phyloP scores from a whole-genome alignment of 2,329 filamentous ascomycete genomes.

The Talaromyces albobiverticillius region DNA sequence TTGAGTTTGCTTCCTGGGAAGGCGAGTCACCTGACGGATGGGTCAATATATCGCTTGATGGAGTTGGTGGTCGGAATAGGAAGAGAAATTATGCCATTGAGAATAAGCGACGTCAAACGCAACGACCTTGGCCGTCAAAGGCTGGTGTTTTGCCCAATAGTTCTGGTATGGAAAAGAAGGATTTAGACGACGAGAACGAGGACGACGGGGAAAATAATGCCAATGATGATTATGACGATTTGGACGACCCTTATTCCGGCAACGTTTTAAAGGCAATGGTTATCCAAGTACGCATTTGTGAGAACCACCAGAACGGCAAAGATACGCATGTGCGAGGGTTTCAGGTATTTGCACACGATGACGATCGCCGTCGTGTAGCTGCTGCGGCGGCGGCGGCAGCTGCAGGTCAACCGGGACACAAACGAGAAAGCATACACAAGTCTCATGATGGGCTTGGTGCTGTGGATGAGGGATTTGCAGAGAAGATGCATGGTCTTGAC shows the following conservation, averaged over 20 bases:
- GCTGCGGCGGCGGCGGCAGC: slow-evolving; percentile 18
- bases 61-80: slow-evolving; percentile 52
- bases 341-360: slow-evolving; percentile 69
- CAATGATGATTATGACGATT: slow-evolving; percentile 22
- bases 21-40: slow-evolving; percentile 80
- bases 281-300: slow-evolving; percentile 83
- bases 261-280: slow-evolving; percentile 83
- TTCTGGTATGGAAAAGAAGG: slow-evolving; percentile 8
- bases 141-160: neutral
- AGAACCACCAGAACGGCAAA: slow-evolving; percentile 99
- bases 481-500: slow-evolving; percentile 30
- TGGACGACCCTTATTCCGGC: slow-evolving; percentile 51
- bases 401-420: slow-evolving; percentile 14
- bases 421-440: slow-evolving; percentile 28
- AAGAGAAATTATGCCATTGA: slow-evolving; percentile 21
- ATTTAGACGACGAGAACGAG: slow-evolving; percentile 19
- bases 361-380: slow-evolving; percentile 30
- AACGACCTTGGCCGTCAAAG: neutral
- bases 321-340: slow-evolving; percentile 95
- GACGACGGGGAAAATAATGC: slow-evolving; percentile 23
- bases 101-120: neutral
- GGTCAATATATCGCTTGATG: slow-evolving; percentile 75
- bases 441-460: slow-evolving; percentile 25
- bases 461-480: slow-evolving; percentile 19
- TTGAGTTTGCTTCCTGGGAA: slow-evolving; percentile 78